phyloP scores from a whole-genome alignment of 2,329 filamentous ascomycete species.

The Zelopaecilomyces penicillatus region DNA sequence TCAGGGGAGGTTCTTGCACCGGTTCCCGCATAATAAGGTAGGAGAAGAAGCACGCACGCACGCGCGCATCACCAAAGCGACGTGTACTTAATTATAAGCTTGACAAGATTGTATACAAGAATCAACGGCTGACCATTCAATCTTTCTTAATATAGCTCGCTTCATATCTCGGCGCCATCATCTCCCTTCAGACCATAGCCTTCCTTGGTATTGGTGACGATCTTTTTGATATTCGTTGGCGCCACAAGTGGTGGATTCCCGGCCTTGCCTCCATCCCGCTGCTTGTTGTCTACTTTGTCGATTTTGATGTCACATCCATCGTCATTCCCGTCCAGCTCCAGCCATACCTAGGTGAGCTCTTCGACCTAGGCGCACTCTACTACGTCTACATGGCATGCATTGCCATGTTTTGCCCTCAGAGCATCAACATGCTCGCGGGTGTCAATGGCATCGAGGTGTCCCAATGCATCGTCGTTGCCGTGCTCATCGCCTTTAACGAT shows the following conservation, averaged over 20 bases:
- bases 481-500: conserved; percentile 80
- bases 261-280: conserved; percentile 89
- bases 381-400: conserved; percentile 96
- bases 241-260: conserved; percentile 97
- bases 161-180: conserved; percentile 87
- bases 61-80: neutral
- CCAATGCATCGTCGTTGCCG: conserved; percentile 84
- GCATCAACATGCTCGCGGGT: conserved; percentile 99
- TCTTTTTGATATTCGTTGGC: conserved; percentile 96
- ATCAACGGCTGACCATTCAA: neutral
- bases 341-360: conserved; percentile 72
- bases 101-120: no score
- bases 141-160: conserved; percentile 54
- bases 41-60: conserved; percentile 1
- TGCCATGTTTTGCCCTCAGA: conserved; percentile 96
- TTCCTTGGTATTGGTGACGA: conserved; percentile 93
- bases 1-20: conserved; percentile 76
- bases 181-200: conserved; percentile 83
- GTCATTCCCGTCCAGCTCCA: conserved; percentile 82
- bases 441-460: conserved; percentile 97
- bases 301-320: conserved; percentile 94
- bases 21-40: conserved; percentile 92
- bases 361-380: conserved; percentile 77
- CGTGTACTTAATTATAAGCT: no score
- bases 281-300: conserved; percentile 94